Evolutionary conservation across 768 basidiomycete species (phyloP).

Genomic region (Xerocomus potaroensis): DNA sequence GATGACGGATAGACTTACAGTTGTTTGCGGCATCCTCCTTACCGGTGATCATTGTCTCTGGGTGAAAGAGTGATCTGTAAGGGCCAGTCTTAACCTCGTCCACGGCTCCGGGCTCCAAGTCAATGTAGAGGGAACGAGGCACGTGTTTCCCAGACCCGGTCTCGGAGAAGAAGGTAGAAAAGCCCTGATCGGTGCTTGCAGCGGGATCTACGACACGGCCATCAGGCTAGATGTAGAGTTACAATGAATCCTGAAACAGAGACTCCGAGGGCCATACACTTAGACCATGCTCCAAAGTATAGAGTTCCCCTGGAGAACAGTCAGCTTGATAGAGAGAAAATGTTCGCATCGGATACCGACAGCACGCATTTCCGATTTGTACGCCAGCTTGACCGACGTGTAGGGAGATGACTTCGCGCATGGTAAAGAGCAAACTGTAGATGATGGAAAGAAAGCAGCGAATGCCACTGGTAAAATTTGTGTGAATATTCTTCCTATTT

Average conservation of each 20-base stretch:
- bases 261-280: constrained; percentile 54
- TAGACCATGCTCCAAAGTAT: constrained; percentile 96
- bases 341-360: constrained; percentile 47
- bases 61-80: constrained; percentile 94
- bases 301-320: constrained; percentile 77
- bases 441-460: no score
- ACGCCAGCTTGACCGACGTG: constrained; percentile 98
- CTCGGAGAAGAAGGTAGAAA: constrained; percentile 98
- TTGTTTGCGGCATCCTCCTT: constrained; percentile 99
- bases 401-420: constrained; percentile 94
- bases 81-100: constrained; percentile 92
- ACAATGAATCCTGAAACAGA: constrained; percentile 11
- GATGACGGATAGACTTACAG: constrained; percentile 54
- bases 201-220: constrained; percentile 72
- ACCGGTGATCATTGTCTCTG: constrained; percentile 93
- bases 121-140: constrained; percentile 94
- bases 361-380: constrained; percentile 94
- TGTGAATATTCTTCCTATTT: constrained; percentile 18
- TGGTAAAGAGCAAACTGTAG: constrained; percentile 29
- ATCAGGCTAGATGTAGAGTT: constrained; percentile 60
- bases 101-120: constrained; percentile 91
- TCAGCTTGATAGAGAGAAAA: constrained; percentile 7
- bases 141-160: constrained; percentile 92
- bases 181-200: constrained; percentile 67
- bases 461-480: no score